phyloP scores from a whole-genome alignment of 1,284 basidiomycete species.

The Ganoderma meredithae region DNA sequence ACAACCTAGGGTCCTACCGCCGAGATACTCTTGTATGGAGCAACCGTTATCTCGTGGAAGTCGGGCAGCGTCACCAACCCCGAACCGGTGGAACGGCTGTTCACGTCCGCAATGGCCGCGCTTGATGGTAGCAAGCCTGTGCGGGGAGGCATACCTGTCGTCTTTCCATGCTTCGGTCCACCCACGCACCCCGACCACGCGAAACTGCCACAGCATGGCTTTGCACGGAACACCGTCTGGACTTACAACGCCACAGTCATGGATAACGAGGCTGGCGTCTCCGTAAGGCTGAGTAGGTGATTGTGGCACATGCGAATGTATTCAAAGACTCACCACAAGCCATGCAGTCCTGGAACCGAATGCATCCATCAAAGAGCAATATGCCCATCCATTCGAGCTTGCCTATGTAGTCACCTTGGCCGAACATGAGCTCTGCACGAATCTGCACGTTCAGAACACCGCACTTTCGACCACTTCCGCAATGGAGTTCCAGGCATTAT shows the following conservation, averaged over 20 bases:
- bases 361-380: slow-evolving; percentile 61
- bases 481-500: slow-evolving; percentile 86
- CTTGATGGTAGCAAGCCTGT: slow-evolving; percentile 80
- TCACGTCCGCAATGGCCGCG: slow-evolving; percentile 77
- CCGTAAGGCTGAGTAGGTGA: slow-evolving; percentile 73
- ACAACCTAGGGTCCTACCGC: slow-evolving; percentile 68
- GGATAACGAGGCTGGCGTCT: slow-evolving; percentile 77
- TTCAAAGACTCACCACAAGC: background rate
- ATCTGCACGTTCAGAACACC: slow-evolving; percentile 81
- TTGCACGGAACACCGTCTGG: slow-evolving; percentile 82
- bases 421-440: slow-evolving; percentile 77
- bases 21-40: slow-evolving; percentile 82
- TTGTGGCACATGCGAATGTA: background rate
- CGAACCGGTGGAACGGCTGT: slow-evolving; percentile 70
- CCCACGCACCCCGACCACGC: slow-evolving; percentile 77
- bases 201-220: slow-evolving; percentile 85
- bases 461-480: slow-evolving; percentile 51
- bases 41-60: slow-evolving; percentile 85
- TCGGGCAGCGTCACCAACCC: slow-evolving; percentile 44
- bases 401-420: slow-evolving; percentile 82
- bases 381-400: slow-evolving; percentile 71
- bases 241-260: slow-evolving; percentile 66
- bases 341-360: slow-evolving; percentile 69
- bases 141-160: slow-evolving; percentile 85
- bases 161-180: slow-evolving; percentile 88